Base-by-base conservation (phyloP, 2,329 filamentous ascomycete species). In the Byssothecium circinans region DNA sequence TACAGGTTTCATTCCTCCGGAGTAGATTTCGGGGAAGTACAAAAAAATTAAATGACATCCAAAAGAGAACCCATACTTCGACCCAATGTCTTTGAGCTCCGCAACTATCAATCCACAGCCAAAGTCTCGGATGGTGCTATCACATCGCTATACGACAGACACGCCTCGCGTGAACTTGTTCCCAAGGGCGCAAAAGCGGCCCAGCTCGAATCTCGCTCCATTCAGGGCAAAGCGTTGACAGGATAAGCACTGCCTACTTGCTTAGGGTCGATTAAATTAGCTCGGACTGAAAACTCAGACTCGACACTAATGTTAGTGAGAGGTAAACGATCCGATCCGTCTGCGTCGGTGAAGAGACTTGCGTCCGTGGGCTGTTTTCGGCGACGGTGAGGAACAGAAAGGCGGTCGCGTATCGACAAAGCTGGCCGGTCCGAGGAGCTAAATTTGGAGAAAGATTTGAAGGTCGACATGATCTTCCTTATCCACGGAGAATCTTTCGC, bases 81-180 rank as follows among this genome's bases (percentile, higher is more conserved):
- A 8, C 74, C 79, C 23, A 86, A 85, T 8, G 79, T 88, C 0
- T 97, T 90, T 69, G 80, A 91, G 45, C 76, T 99, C 30, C 75
- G 88, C 58, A 99, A 97, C 65, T 80, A 84, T 14, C 83, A 90
- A 47, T 83, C 95, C 40, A 79, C 81, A 14, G 81, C 96, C 33
- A 79, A 85, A 55, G 82, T 97, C 20, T 77, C 87, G 37, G 75
- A 82, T 14, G 94, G 94, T 35, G 81, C 81, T 51, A 91, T 99
- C 56, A 91, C 85, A 0, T 96, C 91, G 6, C 79, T 99, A 1
- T 86, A 88, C 64, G 94, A 97, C 69, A 78, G 85, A 33, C 71
- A 78, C 36, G 84, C 82, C 8, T 78, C 87, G 20, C 85, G 92
- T 42, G 91, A 99, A 68, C 74, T 95, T 17, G 81, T 99, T 40